Base-by-base conservation (phyloP, 192 early-diverging fungal genomes). In the Coemansia sp. region DNA sequence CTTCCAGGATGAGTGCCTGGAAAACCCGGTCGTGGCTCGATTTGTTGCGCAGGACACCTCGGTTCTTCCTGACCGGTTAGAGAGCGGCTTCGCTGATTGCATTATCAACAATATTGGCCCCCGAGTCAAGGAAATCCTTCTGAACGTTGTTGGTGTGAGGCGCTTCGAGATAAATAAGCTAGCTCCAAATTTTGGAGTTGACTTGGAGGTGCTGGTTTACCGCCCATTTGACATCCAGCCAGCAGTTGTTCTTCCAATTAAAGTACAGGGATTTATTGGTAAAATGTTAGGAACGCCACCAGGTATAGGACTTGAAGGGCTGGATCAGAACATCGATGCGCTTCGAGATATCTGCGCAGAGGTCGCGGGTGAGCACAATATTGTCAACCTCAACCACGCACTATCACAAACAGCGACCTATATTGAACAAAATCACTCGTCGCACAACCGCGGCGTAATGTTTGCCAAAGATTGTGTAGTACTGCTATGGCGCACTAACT, bases 371-470 rank as follows among this genome's bases (percentile, higher is more conserved):
- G 39, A 3, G 6, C 6, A 17, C n/a, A 50, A 22, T 17, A 12
- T 17, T 15, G 49, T 2, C 5, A 21, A 50, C 21, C 49, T 50
- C 17, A 7, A 17, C 6, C 11, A 0, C 12, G n/a, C 49, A 0
- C 15, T 50, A 2, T 15, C 49, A 0, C 49, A 50, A 3, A 50
- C 49, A 0, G 49, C 6, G 11, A n/a, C 8, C 1, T 50, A 50
- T 5, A 50, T 50, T 4, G 49, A 50, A 15, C 15, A 22, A 2
- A 7, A 0, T 2, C 21, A 15, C 4, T 57, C 4, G 0, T 57
- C 56, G 14, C 24, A 57, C 8, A 57, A 57, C 56, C 56, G 37
- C 1, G 56, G 56, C 4, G 37, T 57, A 12, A 32, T 57, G 11
- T 14, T 57, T 11, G 37, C 32, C 3, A 29, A 35, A 17, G 56